phyloP scores from a whole-genome alignment of 129 eudicot genomes.

The Lactuca sativa region DNA sequence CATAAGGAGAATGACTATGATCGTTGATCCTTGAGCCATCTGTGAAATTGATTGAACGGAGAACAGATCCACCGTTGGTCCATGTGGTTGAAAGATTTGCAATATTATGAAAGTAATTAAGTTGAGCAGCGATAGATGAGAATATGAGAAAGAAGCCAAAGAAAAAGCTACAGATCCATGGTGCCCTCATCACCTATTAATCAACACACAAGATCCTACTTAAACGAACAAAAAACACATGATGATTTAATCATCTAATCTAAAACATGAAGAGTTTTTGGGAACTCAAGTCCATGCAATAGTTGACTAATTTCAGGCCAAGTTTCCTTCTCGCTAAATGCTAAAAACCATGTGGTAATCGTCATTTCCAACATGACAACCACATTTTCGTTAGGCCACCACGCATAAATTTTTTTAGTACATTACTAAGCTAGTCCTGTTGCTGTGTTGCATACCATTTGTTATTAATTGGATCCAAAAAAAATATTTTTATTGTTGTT shows the following conservation, averaged over 20 bases:
- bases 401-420: too few species aligned
- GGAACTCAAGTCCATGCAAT: background rate
- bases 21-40: slow-evolving; percentile 3
- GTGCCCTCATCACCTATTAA: background rate
- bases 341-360: too few species aligned
- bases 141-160: slow-evolving; percentile 17
- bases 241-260: too few species aligned
- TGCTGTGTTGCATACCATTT: too few species aligned
- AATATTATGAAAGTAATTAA: background rate
- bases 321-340: too few species aligned
- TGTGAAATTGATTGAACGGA: background rate
- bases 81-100: slow-evolving; percentile 22
- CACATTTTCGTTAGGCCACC: too few species aligned
- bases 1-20: slow-evolving; percentile 15
- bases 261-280: too few species aligned
- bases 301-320: background rate
- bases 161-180: background rate
- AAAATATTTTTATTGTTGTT: too few species aligned
- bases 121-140: background rate
- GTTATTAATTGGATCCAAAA: too few species aligned
- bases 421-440: too few species aligned
- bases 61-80: slow-evolving; percentile 4
- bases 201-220: background rate
- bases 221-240: background rate
- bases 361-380: too few species aligned